phyloP scores from a whole-genome alignment of 2,329 filamentous ascomycete genomes.

The Colletotrichum chrysophilum region DNA sequence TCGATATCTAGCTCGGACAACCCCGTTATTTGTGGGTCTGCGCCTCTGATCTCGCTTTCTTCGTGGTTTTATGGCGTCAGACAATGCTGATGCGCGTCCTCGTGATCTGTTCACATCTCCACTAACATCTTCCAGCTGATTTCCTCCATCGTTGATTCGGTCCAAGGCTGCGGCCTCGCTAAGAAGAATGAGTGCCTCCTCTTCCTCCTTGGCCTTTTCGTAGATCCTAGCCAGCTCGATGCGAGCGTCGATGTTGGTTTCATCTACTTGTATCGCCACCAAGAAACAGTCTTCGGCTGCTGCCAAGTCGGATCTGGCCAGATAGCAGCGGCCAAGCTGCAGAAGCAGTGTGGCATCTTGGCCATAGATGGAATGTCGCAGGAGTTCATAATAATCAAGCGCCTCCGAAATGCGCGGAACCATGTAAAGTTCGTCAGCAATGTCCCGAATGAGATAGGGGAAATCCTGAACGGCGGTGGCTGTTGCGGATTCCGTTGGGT shows the following conservation, averaged over 20 bases:
- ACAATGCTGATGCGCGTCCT: background rate
- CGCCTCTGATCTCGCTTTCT: background rate
- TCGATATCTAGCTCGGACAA: slow-evolving; percentile 40
- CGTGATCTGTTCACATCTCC: background rate
- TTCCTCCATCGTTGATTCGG: slow-evolving; percentile 45
- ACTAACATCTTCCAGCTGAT: background rate
- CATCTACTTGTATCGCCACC: slow-evolving; percentile 74
- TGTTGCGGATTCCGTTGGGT: slow-evolving; percentile 47
- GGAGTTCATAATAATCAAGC: slow-evolving; percentile 60
- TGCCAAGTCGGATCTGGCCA: slow-evolving; percentile 64
- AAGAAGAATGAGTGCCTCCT: slow-evolving; percentile 78
- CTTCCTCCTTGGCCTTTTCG: slow-evolving; percentile 73
- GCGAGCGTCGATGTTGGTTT: slow-evolving; percentile 76
- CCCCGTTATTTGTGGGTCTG: slow-evolving; percentile 31
- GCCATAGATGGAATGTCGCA: slow-evolving; percentile 52
- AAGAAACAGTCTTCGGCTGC: slow-evolving; percentile 82
- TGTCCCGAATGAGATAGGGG: slow-evolving; percentile 79
- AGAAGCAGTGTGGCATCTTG: slow-evolving; percentile 58
- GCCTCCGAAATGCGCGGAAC: slow-evolving; percentile 43
- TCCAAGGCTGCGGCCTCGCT: slow-evolving; percentile 75
- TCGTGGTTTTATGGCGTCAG: background rate
- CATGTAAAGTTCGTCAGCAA: slow-evolving; percentile 54
- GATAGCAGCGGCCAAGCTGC: slow-evolving; percentile 71
- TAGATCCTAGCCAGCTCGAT: slow-evolving; percentile 85
- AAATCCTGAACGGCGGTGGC: slow-evolving; percentile 53